Evolutionary conservation across 2,329 filamentous ascomycete genomes (phyloP).

Genomic region (Paecilomyces formosus): DNA sequence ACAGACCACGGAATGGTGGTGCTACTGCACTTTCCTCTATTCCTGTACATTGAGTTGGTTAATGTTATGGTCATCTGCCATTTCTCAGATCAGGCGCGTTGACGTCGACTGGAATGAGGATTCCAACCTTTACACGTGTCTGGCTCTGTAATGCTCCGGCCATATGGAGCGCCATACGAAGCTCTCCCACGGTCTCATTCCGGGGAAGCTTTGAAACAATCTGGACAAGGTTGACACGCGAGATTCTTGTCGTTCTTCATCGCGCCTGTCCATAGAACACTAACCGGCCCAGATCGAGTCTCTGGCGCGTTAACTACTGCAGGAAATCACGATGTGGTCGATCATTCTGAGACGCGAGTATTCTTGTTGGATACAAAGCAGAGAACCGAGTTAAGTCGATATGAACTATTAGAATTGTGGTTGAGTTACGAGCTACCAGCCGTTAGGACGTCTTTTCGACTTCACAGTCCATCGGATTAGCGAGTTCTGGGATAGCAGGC

Average conservation of each 20-base stretch:
- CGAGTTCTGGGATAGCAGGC: not conserved
- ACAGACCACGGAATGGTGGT: not conserved
- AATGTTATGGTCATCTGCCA: not conserved
- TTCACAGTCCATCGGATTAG: too few relatives aligned
- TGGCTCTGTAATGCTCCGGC: not conserved
- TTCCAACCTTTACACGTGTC: not conserved
- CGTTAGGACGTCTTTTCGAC: too few relatives aligned
- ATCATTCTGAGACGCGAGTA: not conserved
- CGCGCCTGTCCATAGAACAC: not conserved
- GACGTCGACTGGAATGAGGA: not conserved
- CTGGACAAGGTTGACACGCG: not conserved
- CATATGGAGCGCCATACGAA: not conserved
- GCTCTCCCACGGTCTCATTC: not conserved
- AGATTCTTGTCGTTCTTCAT: not conserved
- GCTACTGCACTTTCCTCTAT: not conserved
- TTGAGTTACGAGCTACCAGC: too few relatives aligned
- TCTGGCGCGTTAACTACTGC: not conserved
- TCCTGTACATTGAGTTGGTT: not conserved
- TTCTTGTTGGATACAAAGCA: not conserved
- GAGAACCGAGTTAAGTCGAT: not conserved
- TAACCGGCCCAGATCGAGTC: not conserved
- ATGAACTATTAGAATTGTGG: too few relatives aligned
- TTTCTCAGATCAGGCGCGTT: not conserved
- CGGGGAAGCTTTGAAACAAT: not conserved
- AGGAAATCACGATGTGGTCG: not conserved